Base-by-base conservation (phyloP, 495 filamentous ascomycete species). In the Cenococcum geophilum region DNA sequence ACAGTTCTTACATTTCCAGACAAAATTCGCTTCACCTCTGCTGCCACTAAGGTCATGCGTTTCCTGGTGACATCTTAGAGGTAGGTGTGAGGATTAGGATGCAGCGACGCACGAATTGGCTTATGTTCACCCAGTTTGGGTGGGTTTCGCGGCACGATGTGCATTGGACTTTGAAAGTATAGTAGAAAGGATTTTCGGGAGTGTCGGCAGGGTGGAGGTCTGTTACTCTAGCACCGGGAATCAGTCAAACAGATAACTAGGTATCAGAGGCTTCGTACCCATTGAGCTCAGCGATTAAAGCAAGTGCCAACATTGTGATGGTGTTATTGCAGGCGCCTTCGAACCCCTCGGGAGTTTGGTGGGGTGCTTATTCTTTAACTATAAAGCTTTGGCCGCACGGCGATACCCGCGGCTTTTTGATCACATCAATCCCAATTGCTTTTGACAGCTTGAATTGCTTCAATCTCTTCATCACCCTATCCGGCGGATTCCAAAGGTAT, bases 151-250 rank as follows among this genome's bases (percentile, higher is more conserved):
- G 82, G 73, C 93, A 99, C 23, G 91, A 95, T 11, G 87, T 95
- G 74, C 93, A 99, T 77, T 96, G 87, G 45, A 99, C 92, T 69
- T 86, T 89, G 82, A 99, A 97, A 51, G 87, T 96, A 78, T 95
- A 99, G 78, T 83, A 93, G 76, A 95, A 97, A 0, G 89, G 89
- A 57, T 79, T 82, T 5, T 88, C 87, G 53, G 80, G 76, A 1
- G 86, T 88, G 73, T 99, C 93, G 61, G 86, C 77, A 0, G 93
- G 95, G 57, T 83, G 84, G 55, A 99, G 85, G 62, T 90, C 85
- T 54, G 91, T 96, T 20, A 99, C 89, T 9, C 95, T 97, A 18
- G 37, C 22, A 40, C 12, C 20, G 66, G 50, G 45, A n/a, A 37
- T 55, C 34, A 68, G 34, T 49, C 50, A 57, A 42, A 73, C 62